Base-by-base conservation (phyloP, 1,139 yeast species). In the Saccharomyces hybrid region DNA sequence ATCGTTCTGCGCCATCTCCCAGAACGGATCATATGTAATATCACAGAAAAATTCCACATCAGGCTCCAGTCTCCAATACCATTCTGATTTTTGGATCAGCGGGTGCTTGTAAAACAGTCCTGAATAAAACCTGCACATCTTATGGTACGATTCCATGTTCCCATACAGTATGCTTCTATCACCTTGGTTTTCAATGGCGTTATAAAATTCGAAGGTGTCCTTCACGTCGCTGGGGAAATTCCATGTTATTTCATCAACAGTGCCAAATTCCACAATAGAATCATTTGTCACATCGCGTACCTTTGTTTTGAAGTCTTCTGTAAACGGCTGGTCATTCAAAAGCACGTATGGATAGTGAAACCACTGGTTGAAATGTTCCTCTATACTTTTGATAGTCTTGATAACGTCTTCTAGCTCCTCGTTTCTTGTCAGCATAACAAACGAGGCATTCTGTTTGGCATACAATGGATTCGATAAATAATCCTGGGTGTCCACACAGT, bases 51-150 rank as follows among this genome's bases (percentile, higher is more conserved):
- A 90, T 59, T 88, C 85, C 48, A 91, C 93, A 60, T 86, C 85
- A 1, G 97, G 97, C 69, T 91, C 97, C 8, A 91, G 89, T 53
- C 97, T 77, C 97, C 97, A 90, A 72, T 89, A 90, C 95, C 96
- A 90, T 57, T 88, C 89, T 57, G 81, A 78, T 55, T 81, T 76
- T 54, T 68, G 75, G 50, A 91, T 82, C 58, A 86, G 69, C 2
- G 85, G 86, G 69, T 85, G 95, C 58, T 82, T 79, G 73, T 81
- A 88, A 67, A 90, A 90, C 58, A 78, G 1, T 19, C 23, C 23
- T 1, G 23, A 19, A 19, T 19, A 19, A 19, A 19, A 19, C 23
- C 23, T 1, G 76, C 85, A 81, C 85, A 81, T 81, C 62, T 79
- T 78, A 60, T 81, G 84, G 67, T 91, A 91, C 6, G 91, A 81